phyloP scores from a whole-genome alignment of 495 filamentous ascomycete genomes.

The Lophiostoma macrostomum region DNA sequence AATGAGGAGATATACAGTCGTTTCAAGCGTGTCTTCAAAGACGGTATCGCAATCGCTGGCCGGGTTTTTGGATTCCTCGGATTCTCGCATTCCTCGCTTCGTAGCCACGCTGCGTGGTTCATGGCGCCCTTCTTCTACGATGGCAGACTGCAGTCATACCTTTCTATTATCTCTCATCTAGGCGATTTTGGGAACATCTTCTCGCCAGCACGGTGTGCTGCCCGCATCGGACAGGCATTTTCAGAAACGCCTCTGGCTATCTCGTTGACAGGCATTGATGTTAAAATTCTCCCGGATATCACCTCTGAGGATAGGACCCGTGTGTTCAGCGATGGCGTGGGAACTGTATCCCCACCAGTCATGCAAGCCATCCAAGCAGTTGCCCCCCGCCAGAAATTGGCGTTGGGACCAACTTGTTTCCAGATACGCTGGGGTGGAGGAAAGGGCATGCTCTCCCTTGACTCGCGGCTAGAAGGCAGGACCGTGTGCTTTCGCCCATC shows the following conservation, averaged over 20 bases:
- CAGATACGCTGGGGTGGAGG: slow-evolving; percentile 64
- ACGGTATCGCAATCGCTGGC: slow-evolving; percentile 61
- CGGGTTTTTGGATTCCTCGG: slow-evolving; percentile 77
- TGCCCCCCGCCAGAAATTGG: slow-evolving; percentile 43
- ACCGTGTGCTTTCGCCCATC: slow-evolving; percentile 59
- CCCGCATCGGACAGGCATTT: slow-evolving; percentile 79
- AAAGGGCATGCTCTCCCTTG: slow-evolving; percentile 72
- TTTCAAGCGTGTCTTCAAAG: slow-evolving; percentile 56
- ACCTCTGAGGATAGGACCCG: slow-evolving; percentile 42
- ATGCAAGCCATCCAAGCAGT: slow-evolving; percentile 47
- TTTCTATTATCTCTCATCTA: slow-evolving; percentile 56
- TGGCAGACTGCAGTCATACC: slow-evolving; percentile 42
- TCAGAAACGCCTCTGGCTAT: slow-evolving; percentile 65
- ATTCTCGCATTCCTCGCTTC: slow-evolving; percentile 76
- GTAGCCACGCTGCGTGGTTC: slow-evolving; percentile 69
- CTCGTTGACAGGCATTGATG: slow-evolving; percentile 42
- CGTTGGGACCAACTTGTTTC: slow-evolving; percentile 61
- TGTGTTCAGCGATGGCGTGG: slow-evolving; percentile 78
- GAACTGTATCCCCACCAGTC: slow-evolving; percentile 61
- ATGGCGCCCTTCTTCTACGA: slow-evolving; percentile 63
- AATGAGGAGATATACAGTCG: slow-evolving; percentile 53
- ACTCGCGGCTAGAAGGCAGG: slow-evolving; percentile 51
- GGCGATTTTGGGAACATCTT: slow-evolving; percentile 64
- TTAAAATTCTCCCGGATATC: slow-evolving; percentile 27
- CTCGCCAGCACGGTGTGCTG: slow-evolving; percentile 72